Evolutionary conservation across 2,329 filamentous ascomycete genomes (phyloP).

Genomic region (Ophiostoma quercus): DNA sequence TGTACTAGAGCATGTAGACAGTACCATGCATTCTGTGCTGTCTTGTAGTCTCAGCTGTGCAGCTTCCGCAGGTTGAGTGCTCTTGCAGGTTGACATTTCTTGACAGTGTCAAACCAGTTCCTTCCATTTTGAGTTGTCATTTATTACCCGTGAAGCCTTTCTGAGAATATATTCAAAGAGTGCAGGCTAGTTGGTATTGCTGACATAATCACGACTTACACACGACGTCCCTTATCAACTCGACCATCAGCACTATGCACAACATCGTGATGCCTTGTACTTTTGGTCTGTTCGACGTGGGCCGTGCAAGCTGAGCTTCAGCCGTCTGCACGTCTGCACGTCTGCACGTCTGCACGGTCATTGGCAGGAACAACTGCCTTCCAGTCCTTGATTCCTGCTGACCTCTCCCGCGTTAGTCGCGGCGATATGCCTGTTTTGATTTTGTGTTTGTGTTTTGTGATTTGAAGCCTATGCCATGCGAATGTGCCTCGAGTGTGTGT

Average conservation of each 20-base stretch:
- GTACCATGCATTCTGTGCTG: not conserved
- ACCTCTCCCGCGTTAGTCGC: not conserved
- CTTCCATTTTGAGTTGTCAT: not conserved
- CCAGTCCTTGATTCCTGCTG: not conserved
- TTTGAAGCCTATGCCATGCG: not conserved
- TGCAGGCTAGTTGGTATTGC: not conserved
- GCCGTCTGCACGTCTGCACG: not conserved
- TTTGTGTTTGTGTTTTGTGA: no score
- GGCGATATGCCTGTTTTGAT: not conserved
- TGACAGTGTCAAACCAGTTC: not conserved
- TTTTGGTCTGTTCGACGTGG: not conserved
- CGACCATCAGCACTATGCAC: not conserved
- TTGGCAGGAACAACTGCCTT: not conserved
- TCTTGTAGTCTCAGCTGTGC: not conserved
- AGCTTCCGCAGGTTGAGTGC: not conserved
- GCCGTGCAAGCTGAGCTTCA: conserved; percentile 2
- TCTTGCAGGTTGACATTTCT: not conserved
- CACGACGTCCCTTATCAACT: not conserved
- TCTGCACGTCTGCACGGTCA: not conserved
- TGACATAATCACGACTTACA: conserved; percentile 4
- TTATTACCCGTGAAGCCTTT: not conserved
- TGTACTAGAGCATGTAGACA: not conserved
- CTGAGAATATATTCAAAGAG: not conserved
- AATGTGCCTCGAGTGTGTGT: not conserved
- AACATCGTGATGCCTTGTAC: conserved; percentile 6